Evolutionary conservation across 345 rosid species (phyloP), one percentile per base, ranked within the genome.

Genomic region (Gossypium herbaceum): DNA sequence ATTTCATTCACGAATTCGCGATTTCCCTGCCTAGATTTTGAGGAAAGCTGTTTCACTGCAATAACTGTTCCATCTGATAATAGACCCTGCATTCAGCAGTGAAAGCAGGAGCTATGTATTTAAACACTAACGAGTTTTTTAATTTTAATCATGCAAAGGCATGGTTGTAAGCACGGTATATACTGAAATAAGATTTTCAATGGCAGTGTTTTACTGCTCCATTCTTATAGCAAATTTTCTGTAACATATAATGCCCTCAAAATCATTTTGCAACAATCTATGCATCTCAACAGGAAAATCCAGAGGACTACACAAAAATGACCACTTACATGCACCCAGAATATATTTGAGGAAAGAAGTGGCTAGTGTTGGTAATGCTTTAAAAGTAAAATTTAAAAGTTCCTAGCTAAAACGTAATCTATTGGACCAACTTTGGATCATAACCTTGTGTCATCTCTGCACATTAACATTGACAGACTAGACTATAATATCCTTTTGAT

Each of bases 21-120:
- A 58, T 86, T 88, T 57, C 97, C 97, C 57, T 92, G 97, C 71
- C 79, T 92, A 4, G 93, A 92, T 82, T 82, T 90, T 16, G 95
- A 78, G 0, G 97, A 92, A 15, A 88, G 78, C 75, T 86, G 91
- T 81, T 92, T 92, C 59, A 92, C 92, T 9, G 93, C 95, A 76
- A 90, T 84, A 51, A 84, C 9, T 15, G 86, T 90, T 25, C 97
- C 97, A 65, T 92, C 97, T 10, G 88, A 79, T 70, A 92, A 63
- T 52, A 71, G 47, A 73, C 95, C 97, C 95, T 92, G 66, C 73
- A 85, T 82, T 78, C 64, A 58, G 58, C 54, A 25, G 13, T 44
- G 24, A 59, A 34, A 58, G 62, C 11, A 16, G 45, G 10, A 39
- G 4, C 7, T 29, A 12, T 55, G 5, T 5, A 50, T 29, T 25